Base-by-base conservation (phyloP, 192 early-diverging fungal genomes). In the Allomyces arbusculus region DNA sequence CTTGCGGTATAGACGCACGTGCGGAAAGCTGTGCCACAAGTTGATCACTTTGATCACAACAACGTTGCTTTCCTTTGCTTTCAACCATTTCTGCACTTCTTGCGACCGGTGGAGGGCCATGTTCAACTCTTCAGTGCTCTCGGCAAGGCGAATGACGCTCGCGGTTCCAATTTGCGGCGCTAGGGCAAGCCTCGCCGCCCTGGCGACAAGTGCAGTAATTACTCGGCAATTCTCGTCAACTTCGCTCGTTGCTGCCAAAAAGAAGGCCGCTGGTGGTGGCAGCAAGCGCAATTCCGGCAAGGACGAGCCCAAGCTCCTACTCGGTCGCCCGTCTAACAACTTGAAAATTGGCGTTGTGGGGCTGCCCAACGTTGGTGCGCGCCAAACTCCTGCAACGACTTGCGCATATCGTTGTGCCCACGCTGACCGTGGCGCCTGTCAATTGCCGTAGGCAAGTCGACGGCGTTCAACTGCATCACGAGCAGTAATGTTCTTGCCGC, bases 281-380 rank as follows among this genome's bases (percentile, higher is more conserved):
- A 55, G 12, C 45, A 55, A 55, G 26, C 26, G 26, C 26, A 28
- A 28, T 28, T 28, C 26, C 26, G 26, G 26, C 19, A 55, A 55
- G 12, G 45, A 74, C 58, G 89, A 89, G 73, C 85, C 89, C 68
- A 89, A 88, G 77, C 68, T 84, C 63, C 75, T 84, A 61, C 78
- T 91, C 61, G 89, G 89, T 24, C 84, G 89, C 64, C 89, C 89
- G 16, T 80, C 83, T 76, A 91, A 91, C 82, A 89, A 91, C 73
- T 80, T 91, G 71, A 89, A 89, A 79, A 86, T 91, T 77, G 91
- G 93, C 70, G 91, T 97, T 40, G 94, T 99, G 28, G 96, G 96
- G 55, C 78, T 99, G 70, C 96, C 96, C 70, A 99, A 99, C 70
- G 92, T 99, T 44, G 96, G 85, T 43, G 82, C 80, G 69, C 71